Conservation (phyloP, 2,329 filamentous ascomycete species). For the Trichoderma citrinoviride region DNA sequence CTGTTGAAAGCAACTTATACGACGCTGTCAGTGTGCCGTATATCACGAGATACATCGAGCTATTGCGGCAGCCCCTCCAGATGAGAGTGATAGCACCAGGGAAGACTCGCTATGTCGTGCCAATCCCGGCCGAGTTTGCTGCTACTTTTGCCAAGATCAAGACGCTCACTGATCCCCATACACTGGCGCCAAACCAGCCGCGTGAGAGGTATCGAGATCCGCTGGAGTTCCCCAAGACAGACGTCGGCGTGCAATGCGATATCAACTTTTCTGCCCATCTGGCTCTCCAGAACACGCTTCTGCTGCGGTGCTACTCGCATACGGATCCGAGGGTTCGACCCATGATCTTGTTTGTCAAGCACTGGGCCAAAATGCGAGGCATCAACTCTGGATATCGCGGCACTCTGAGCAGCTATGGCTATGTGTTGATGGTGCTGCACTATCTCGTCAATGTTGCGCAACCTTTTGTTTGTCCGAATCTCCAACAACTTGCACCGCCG, state of each 20-base stretch:
- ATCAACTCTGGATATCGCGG: conserved; percentile 87
- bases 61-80: conserved; percentile 45
- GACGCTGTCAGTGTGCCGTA: conserved; percentile 34
- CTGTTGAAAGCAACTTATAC: conserved; percentile 50
- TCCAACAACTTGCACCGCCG: conserved; percentile 59
- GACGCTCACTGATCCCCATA: conserved; percentile 49
- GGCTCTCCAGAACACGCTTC: conserved; percentile 76
- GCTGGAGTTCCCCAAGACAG: conserved; percentile 74
- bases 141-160: conserved; percentile 44
- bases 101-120: conserved; percentile 34
- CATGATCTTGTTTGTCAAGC: conserved; percentile 82
- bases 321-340: conserved; percentile 74
- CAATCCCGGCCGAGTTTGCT: conserved; percentile 35
- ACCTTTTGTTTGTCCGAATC: conserved; percentile 80
- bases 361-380: conserved; percentile 81
- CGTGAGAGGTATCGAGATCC: conserved; percentile 55
- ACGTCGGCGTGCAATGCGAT: conserved; percentile 82
- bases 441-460: conserved; percentile 79
- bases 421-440: conserved; percentile 88
- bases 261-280: conserved; percentile 88
- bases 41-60: conserved; percentile 49
- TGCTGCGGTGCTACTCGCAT: conserved; percentile 79
- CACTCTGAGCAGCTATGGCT: conserved; percentile 85
- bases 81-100: conserved; percentile 20
- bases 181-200: conserved; percentile 49